Evolutionary conservation across 768 basidiomycete genomes (phyloP).

Genomic region (Tylopilus sp.): DNA sequence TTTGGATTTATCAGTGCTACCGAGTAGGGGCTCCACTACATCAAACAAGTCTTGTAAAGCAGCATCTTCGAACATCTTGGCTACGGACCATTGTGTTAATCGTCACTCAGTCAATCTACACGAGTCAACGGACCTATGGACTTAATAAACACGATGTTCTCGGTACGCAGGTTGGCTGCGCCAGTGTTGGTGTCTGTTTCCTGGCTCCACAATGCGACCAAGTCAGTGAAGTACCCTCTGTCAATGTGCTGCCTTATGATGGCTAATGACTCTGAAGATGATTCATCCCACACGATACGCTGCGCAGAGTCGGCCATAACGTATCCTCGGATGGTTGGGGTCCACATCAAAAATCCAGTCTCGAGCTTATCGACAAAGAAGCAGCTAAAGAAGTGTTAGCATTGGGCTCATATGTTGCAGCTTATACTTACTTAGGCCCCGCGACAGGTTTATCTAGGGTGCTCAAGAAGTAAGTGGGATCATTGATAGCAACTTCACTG

Average conservation of each 20-base stretch:
- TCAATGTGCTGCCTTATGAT: conserved; percentile 47
- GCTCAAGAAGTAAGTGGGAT: conserved; percentile 48
- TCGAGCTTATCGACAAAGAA: conserved; percentile 69
- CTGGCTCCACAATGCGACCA: conserved; percentile 72
- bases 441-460: conserved; percentile 41
- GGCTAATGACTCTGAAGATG: conserved; percentile 47
- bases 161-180: conserved; percentile 53
- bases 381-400: conserved; percentile 31
- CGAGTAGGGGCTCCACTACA: conserved; percentile 58
- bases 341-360: conserved; percentile 81
- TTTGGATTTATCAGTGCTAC: conserved; percentile 75
- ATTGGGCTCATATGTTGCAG: neutral
- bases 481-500: conserved; percentile 41
- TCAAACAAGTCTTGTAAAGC: conserved; percentile 50
- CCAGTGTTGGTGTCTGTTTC: conserved; percentile 62
- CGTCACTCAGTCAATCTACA: conserved; percentile 38
- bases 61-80: conserved; percentile 59
- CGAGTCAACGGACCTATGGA: conserved; percentile 39
- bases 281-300: conserved; percentile 50
- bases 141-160: conserved; percentile 48
- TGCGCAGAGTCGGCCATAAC: conserved; percentile 30
- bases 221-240: conserved; percentile 56
- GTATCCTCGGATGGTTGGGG: conserved; percentile 60
- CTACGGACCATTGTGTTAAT: conserved; percentile 39
- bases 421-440: conserved; percentile 33